Conservation (phyloP, 257 asterid genomes). For the Ilex asprella region DNA sequence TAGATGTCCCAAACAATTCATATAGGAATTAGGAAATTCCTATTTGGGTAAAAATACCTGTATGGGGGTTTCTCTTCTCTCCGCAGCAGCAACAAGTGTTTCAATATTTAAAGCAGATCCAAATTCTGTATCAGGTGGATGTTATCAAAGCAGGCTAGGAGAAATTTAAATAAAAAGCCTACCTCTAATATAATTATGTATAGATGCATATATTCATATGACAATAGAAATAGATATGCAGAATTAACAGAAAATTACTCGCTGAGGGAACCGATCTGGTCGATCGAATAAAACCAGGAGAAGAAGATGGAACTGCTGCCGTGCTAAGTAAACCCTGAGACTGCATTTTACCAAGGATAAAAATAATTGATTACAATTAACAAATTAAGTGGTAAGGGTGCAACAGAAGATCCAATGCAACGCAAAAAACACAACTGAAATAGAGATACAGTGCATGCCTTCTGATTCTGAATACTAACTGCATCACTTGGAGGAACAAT, state of each 20-base stretch:
- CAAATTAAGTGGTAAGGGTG: background rate
- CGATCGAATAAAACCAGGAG: slow-evolving; percentile 61
- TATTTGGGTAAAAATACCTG: slow-evolving; percentile 47
- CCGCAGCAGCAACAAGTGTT: slow-evolving; percentile 98
- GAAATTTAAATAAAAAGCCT: background rate
- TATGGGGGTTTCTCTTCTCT: slow-evolving; percentile 85
- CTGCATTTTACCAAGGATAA: slow-evolving; percentile 34
- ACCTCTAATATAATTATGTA: too few species aligned
- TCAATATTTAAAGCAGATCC: slow-evolving; percentile 96
- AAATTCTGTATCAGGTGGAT: slow-evolving; percentile 42
- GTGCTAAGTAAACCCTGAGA: slow-evolving; percentile 43
- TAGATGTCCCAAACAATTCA: too few species aligned
- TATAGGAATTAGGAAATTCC: too few species aligned
- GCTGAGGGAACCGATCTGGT: slow-evolving; percentile 57
- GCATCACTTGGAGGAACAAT: slow-evolving; percentile 43
- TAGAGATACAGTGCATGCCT: slow-evolving; percentile 45
- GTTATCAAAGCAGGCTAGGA: background rate
- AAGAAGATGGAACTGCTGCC: slow-evolving; percentile 42
- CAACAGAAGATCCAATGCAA: slow-evolving; percentile 8
- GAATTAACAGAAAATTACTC: slow-evolving; percentile 35
- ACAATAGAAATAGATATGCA: background rate
- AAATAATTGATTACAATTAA: slow-evolving; percentile 6
- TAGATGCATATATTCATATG: background rate
- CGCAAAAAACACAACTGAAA: background rate
- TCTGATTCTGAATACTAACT: slow-evolving; percentile 56